Conservation (phyloP, 306 rosid species). For the Biancaea sappan region DNA sequence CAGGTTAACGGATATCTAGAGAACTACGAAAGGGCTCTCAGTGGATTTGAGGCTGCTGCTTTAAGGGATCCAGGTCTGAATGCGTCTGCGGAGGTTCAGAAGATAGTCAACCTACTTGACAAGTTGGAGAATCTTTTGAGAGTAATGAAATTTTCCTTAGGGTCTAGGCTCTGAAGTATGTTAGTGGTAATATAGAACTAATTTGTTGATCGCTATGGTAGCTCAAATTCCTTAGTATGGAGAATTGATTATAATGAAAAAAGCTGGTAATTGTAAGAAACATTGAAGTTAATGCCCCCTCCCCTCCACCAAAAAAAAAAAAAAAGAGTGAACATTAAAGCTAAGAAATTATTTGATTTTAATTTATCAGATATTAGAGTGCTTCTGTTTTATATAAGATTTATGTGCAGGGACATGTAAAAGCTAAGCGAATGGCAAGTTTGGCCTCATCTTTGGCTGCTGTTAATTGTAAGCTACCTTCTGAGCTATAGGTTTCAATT, state of each 20-base stretch:
- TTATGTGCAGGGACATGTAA: conserved; percentile 65
- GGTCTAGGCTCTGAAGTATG: neutral
- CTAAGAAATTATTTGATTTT: neutral
- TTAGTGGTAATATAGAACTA: conserved; percentile 31
- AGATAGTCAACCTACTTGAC: conserved; percentile 83
- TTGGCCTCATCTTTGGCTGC: conserved; percentile 61
- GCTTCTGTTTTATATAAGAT: conserved; percentile 31
- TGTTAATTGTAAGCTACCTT: conserved; percentile 60
- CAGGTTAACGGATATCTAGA: conserved; percentile 88
- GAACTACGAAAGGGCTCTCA: conserved; percentile 91
- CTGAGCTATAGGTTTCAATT: conserved; percentile 22
- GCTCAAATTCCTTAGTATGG: conserved; percentile 31
- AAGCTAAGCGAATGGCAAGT: conserved; percentile 63
- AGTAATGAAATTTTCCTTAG: conserved; percentile 53
- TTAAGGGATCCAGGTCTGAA: conserved; percentile 90
- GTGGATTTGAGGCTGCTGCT: conserved; percentile 96
- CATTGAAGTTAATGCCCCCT: conserved; percentile 28
- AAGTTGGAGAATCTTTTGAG: conserved; percentile 71
- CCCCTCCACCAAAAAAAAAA: conserved; percentile 3
- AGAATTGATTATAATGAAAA: conserved; percentile 30
- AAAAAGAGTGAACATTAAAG: neutral
- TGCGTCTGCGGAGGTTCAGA: conserved; percentile 78
- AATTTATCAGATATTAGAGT: neutral
- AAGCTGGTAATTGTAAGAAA: conserved; percentile 19
- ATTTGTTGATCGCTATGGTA: conserved; percentile 24